These are phyloP conservation scores for Leishmania major DNA, from an alignment of 208 protist species.

Conservation along the genomic window DNA sequence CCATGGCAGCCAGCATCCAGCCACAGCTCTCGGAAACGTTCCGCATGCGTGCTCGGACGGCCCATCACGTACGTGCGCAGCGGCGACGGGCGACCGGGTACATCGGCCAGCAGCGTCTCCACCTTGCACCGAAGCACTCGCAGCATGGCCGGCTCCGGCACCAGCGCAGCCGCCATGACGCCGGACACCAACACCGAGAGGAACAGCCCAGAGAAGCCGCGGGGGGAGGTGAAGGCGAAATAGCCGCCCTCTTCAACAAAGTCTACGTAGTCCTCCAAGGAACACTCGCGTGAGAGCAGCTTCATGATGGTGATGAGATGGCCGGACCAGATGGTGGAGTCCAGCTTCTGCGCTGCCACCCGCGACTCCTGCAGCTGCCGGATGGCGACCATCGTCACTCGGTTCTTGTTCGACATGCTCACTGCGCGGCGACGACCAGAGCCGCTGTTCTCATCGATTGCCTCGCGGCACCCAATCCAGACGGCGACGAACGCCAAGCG, in stretches of 20 bases:
- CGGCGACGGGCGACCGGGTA: constrained; percentile 38
- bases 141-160: constrained; percentile 33
- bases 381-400: constrained; percentile 37
- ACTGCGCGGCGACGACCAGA: constrained; percentile 51
- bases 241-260: constrained; percentile 48
- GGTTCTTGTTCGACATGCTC: constrained; percentile 54
- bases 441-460: constrained; percentile 39
- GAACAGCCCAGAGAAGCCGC: constrained; percentile 45
- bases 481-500: constrained; percentile 53
- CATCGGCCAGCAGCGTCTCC: constrained; percentile 58
- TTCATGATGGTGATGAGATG: constrained; percentile 67
- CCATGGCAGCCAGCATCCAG: constrained; percentile 25
- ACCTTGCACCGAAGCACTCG: constrained; percentile 58
- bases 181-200: constrained; percentile 37
- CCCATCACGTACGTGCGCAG: constrained; percentile 60
- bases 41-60: constrained; percentile 51
- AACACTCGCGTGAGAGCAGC: constrained; percentile 56
- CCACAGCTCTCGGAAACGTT: constrained; percentile 87
- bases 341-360: constrained; percentile 32
- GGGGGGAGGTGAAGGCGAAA: constrained; percentile 28
- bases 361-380: constrained; percentile 40
- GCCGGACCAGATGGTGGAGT: constrained; percentile 50
- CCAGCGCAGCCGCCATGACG: constrained; percentile 25
- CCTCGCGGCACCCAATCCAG: constrained; percentile 62
- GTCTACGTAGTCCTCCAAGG: constrained; percentile 72